Base-by-base conservation (phyloP, 129 eudicot species). In the Arctium lappa region DNA sequence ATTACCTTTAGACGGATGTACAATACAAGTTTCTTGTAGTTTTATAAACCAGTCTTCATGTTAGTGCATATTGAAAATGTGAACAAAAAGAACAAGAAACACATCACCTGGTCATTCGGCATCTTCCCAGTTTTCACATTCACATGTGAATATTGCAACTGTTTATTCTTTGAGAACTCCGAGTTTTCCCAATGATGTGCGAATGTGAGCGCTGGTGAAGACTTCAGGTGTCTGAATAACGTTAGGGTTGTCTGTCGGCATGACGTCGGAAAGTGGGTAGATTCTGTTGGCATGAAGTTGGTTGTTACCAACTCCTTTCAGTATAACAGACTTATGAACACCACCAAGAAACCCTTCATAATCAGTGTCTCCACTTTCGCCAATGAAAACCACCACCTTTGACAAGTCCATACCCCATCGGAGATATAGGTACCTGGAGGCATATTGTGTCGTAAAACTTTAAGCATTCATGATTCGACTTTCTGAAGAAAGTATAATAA, bases 341-440 rank as follows among this genome's bases (percentile, higher is more conserved):
- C 99, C 99, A 38, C 97, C 97, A 13, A 93, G 89, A 85, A 96
- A 87, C 79, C 94, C 95, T 83, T 96, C 99, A 31, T 93, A 91
- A 82, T 96, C 99, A 0, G 97, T 89, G 84, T 96, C 99, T n/a
- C 99, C 99, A 73, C 89, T 91, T 86, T 96, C 99, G 6, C 99
- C 99, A 12, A 93, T 91, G 50, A 96, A 91, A 74, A 93, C 98
- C 62, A 91, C 95, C 86, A 90, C 87, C 48, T 93, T 96, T 8
- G 98, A 78, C 63, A 96, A 83, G 81, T 96, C 98, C 90, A 96
- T 89, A 10, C 97, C 98, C 99, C 99, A 96, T 27, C 98, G 99
- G 2, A 93, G 97, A 89, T 89, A 93, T n/a, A 96, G 80, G 80
- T 96, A 96, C 97, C 99, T 96, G 88, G 78, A 78, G 8, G 36